A percentile compares a stretch with the other conserved stretches of the same genome.
Evolutionary conservation across 129 eudicot genomes (phyloP).

Genomic region (Lactuca saligna): DNA sequence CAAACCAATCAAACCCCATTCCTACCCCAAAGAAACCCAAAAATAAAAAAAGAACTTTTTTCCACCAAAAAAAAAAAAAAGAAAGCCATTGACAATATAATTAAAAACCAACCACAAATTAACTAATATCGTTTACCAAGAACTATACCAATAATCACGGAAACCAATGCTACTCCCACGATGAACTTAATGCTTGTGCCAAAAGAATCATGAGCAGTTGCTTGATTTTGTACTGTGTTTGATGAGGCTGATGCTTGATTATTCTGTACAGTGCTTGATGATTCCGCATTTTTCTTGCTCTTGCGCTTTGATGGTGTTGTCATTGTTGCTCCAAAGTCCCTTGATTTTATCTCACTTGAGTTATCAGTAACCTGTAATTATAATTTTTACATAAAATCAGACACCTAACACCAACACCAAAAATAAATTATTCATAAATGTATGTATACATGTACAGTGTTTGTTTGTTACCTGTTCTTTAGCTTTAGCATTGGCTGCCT

Average conservation of each 20-base stretch:
- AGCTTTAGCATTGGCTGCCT: constrained; percentile 44
- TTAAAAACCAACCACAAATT: constrained; percentile 24
- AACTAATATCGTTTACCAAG: constrained; percentile 83
- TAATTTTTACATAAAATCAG: not conserved
- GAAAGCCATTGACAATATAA: constrained; percentile 3
- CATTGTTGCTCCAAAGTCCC: constrained; percentile 56
- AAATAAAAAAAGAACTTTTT: not conserved
- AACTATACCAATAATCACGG: constrained; percentile 70
- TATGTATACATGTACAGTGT: constrained; percentile 14
- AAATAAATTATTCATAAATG: not conserved
- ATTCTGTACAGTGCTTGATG: constrained; percentile 4
- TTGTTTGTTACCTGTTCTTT: constrained; percentile 54
- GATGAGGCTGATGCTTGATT: constrained; percentile 34
- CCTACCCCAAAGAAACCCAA: not conserved
- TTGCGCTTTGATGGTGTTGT: constrained; percentile 63
- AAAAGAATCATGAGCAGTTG: constrained; percentile 43
- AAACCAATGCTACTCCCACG: constrained; percentile 77
- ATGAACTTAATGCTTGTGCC: constrained; percentile 58
- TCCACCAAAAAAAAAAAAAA: constrained; percentile 16
- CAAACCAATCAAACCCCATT: constrained; percentile 31
- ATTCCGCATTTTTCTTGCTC: constrained; percentile 64
- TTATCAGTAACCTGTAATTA: constrained; percentile 16
- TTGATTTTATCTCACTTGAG: constrained; percentile 34
- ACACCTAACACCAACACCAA: not conserved
- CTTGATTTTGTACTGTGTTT: constrained; percentile 32